Conservation (phyloP, 2,329 filamentous ascomycete genomes). For the Neodidymelliopsis sp. region DNA sequence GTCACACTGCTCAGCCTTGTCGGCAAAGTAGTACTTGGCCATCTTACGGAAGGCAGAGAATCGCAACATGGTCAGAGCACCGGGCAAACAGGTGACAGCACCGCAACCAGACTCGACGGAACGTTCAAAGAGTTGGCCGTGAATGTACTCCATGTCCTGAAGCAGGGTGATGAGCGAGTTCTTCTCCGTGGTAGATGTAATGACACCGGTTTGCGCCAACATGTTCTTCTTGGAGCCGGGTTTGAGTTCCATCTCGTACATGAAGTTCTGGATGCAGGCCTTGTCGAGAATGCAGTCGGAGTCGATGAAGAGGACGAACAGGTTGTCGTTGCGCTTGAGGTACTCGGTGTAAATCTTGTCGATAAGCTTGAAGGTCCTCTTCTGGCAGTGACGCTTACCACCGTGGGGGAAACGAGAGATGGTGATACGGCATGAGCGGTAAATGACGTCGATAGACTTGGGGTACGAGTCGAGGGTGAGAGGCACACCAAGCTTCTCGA, state of each 20-base stretch:
- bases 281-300: conserved; percentile 94
- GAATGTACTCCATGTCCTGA: conserved; percentile 98
- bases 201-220: conserved; percentile 97
- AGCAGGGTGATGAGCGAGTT: conserved; percentile 89
- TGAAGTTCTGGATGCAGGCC: conserved; percentile 93
- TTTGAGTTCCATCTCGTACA: conserved; percentile 98
- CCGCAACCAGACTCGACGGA: conserved; percentile 95
- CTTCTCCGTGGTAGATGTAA: conserved; percentile 89
- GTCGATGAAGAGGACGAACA: conserved; percentile 97
- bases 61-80: conserved; percentile 92
- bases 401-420: conserved; percentile 92
- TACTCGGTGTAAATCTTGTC: conserved; percentile 92
- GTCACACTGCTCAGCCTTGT: conserved; percentile 93
- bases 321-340: conserved; percentile 83
- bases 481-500: conserved; percentile 83
- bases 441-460: conserved; percentile 87
- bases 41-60: conserved; percentile 96
- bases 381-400: conserved; percentile 93
- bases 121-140: conserved; percentile 94
- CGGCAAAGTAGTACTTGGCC: conserved; percentile 98
- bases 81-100: conserved; percentile 91
- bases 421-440: conserved; percentile 83
- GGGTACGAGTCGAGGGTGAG: conserved; percentile 80
- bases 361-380: conserved; percentile 89
- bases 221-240: conserved; percentile 91